Evolutionary conservation across 148 eudicot genomes (phyloP).

Genomic region (Oxyria digyna): DNA sequence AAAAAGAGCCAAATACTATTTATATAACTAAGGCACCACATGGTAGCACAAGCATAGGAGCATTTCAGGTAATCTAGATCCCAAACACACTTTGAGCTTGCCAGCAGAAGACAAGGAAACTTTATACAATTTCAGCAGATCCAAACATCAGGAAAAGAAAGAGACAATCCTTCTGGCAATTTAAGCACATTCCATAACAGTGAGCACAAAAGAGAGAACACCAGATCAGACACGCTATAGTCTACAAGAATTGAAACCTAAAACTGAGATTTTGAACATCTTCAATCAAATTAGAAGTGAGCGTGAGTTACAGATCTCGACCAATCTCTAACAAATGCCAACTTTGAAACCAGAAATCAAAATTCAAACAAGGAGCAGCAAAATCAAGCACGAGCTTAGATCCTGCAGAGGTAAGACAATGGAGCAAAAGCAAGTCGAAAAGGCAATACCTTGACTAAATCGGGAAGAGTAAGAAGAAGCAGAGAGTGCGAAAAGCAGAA

Average conservation of each 20-base stretch:
- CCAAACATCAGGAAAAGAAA: not conserved
- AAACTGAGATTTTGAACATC: no score
- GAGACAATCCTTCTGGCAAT: no score
- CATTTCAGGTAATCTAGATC: not conserved
- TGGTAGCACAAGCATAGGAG: not conserved
- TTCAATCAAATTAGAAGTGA: no score
- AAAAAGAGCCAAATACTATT: not conserved
- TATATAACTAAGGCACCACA: not conserved
- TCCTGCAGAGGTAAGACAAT: not conserved
- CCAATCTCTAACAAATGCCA: not conserved
- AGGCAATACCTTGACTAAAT: not conserved
- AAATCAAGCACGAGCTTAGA: not conserved
- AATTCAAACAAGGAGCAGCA: not conserved
- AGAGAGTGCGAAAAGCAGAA: no score
- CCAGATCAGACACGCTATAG: not conserved
- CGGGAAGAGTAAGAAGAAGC: no score
- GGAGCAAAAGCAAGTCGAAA: not conserved
- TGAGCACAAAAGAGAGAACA: not conserved
- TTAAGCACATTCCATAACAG: not conserved
- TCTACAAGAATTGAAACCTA: no score
- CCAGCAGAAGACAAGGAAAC: not conserved
- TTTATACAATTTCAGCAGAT: not conserved
- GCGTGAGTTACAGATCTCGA: not conserved
- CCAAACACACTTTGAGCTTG: not conserved
- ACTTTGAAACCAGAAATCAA: not conserved